Conservation (phyloP, 805 yeast species). For the Kazachstania taianensis region DNA sequence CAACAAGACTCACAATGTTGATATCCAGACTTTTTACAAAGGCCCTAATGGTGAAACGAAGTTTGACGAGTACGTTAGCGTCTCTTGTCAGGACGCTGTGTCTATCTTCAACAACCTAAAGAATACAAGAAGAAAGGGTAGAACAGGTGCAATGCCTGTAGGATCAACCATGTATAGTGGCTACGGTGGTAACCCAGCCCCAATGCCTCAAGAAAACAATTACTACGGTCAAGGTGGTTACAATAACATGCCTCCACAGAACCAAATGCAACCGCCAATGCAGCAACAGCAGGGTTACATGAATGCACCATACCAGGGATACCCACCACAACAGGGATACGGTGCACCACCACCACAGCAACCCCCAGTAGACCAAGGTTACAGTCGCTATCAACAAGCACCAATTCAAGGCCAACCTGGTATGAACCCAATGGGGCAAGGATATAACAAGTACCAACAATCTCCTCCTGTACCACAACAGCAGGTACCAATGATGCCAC, state of each 20-base stretch:
- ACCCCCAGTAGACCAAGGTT: constrained; percentile 19
- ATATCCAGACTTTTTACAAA: constrained; percentile 62
- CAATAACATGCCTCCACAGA: constrained; percentile 2
- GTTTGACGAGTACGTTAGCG: constrained; percentile 71
- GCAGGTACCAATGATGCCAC: constrained; percentile 14
- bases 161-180: constrained; percentile 4
- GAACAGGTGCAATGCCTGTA: constrained; percentile 2
- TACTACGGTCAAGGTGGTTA: constrained; percentile 5
- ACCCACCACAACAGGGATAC: constrained; percentile 12
- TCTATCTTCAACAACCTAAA: constrained; percentile 28
- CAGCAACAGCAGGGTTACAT: constrained; percentile 13
- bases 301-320: constrained; percentile 3
- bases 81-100: constrained; percentile 59
- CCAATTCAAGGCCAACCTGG: constrained; percentile 1
- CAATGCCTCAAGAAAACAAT: constrained; percentile 8
- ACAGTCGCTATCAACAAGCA: constrained; percentile 13
- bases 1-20: constrained; percentile 44
- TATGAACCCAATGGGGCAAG: constrained; percentile 7
- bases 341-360: constrained; percentile 9
- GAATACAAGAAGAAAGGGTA: constrained; percentile 11
- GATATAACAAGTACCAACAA: constrained; percentile 2
- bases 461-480: constrained; percentile 9
- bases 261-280: constrained; percentile 4
- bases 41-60: constrained; percentile 62
- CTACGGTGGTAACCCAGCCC: constrained; percentile 3